Evolutionary conservation across 176 grass and related monocot species (phyloP).

Genomic region (Thinopyrum elongatum): DNA sequence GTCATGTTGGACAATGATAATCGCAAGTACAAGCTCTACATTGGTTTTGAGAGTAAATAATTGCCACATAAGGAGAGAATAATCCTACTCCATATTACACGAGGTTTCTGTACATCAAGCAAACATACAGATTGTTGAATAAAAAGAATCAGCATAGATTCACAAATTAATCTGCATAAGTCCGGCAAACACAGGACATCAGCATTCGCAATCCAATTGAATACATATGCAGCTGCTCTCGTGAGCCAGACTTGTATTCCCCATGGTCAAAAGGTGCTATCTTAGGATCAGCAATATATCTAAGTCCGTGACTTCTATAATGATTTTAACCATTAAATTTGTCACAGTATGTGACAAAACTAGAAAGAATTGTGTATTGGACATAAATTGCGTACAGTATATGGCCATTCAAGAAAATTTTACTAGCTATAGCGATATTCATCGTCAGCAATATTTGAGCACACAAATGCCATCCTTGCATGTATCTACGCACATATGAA

Average conservation of each 20-base stretch:
- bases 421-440: neutral
- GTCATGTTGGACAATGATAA: neutral
- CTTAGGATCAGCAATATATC: neutral
- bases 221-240: neutral
- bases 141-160: neutral
- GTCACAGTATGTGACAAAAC: neutral
- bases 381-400: neutral
- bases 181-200: neutral
- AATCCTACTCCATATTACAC: neutral
- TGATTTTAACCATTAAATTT: neutral
- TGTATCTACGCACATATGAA: neutral
- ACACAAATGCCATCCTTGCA: neutral
- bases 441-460: neutral
- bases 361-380: neutral
- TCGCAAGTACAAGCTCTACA: neutral
- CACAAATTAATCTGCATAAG: neutral
- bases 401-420: neutral
- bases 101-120: neutral
- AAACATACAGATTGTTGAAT: neutral
- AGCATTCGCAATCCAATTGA: neutral
- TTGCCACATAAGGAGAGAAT: neutral
- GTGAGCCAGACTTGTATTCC: neutral
- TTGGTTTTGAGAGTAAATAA: neutral
- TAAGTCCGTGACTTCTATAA: neutral
- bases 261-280: neutral